These are phyloP conservation scores for Scedosporium dehoogii DNA, from an alignment of 2,329 filamentous ascomycete species.

Conservation along the genomic window DNA sequence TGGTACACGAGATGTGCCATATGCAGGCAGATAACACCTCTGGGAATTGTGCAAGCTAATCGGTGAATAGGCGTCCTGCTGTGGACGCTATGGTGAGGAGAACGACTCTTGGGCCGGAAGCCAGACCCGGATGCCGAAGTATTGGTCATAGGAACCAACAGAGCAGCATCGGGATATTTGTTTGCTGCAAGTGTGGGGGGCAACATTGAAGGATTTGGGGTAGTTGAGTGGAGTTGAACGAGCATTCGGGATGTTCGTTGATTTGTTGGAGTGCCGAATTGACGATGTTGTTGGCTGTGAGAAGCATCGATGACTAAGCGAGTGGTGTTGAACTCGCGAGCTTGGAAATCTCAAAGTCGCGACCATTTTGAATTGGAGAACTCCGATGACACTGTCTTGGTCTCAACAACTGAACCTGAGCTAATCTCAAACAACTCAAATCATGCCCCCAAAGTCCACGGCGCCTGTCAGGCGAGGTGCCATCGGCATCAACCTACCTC, in stretches of 20 bases:
- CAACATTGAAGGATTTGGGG: not conserved
- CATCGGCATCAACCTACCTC: conserved; percentile 39
- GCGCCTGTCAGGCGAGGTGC: conserved; percentile 6
- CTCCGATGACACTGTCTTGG: too few species aligned
- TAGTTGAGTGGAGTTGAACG: not conserved
- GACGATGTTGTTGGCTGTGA: too few species aligned
- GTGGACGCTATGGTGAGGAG: not conserved
- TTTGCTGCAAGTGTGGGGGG: not conserved
- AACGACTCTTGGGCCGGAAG: not conserved
- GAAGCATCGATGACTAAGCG: too few species aligned
- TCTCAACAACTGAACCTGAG: not conserved
- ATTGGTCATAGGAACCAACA: not conserved
- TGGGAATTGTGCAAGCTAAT: too few species aligned
- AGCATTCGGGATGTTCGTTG: too few species aligned
- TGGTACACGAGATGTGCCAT: too few species aligned
- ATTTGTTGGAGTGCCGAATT: too few species aligned
- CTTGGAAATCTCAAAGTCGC: too few species aligned
- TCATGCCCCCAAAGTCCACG: conserved; percentile 13
- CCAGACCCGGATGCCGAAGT: conserved; percentile 1
- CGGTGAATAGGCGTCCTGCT: too few species aligned
- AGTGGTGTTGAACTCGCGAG: too few species aligned
- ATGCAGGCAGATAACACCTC: too few species aligned
- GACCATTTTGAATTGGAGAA: too few species aligned
- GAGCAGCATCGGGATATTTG: not conserved
- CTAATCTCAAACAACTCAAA: not conserved